These are phyloP conservation scores for Climacium dendroides DNA, from an alignment of 225 moss, liverwort and hornwort genomes.

Conservation along the genomic window DNA sequence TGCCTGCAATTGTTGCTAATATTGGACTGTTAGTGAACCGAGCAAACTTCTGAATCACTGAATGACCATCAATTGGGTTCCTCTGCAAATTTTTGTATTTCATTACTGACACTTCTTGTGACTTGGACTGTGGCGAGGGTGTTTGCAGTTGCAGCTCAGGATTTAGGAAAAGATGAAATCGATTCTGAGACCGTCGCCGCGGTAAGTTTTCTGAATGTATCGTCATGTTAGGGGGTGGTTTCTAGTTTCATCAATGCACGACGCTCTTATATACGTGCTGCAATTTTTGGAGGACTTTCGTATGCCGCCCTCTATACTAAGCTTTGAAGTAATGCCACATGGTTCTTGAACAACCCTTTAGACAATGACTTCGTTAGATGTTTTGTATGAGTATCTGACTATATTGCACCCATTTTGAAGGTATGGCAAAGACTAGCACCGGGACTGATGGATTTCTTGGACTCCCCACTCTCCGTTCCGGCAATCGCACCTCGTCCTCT, in stretches of 20 bases:
- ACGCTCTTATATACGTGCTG: background rate
- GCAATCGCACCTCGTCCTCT: slow-evolving; percentile 82
- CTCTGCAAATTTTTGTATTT: background rate
- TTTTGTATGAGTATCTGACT: background rate
- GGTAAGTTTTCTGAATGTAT: slow-evolving; percentile 24
- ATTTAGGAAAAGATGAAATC: slow-evolving; percentile 48
- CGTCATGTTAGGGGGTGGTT: background rate
- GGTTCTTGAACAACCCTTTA: background rate
- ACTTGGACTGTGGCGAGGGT: background rate
- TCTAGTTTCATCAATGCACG: background rate
- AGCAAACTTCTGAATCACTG: background rate
- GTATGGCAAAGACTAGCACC: slow-evolving; percentile 87
- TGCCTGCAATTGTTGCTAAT: background rate
- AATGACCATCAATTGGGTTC: background rate
- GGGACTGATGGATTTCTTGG: slow-evolving; percentile 66
- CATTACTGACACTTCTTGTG: background rate
- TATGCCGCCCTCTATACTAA: background rate
- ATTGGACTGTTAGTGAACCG: background rate
- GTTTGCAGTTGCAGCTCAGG: slow-evolving; percentile 54
- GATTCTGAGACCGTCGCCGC: slow-evolving; percentile 67
- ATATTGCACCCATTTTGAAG: slow-evolving; percentile 7
- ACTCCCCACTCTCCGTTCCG: slow-evolving; percentile 59
- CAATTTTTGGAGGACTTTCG: background rate
- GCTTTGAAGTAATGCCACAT: background rate
- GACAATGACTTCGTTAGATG: background rate